Base-by-base conservation (phyloP, 179 eudicot species). In the Spergularia azorica region DNA sequence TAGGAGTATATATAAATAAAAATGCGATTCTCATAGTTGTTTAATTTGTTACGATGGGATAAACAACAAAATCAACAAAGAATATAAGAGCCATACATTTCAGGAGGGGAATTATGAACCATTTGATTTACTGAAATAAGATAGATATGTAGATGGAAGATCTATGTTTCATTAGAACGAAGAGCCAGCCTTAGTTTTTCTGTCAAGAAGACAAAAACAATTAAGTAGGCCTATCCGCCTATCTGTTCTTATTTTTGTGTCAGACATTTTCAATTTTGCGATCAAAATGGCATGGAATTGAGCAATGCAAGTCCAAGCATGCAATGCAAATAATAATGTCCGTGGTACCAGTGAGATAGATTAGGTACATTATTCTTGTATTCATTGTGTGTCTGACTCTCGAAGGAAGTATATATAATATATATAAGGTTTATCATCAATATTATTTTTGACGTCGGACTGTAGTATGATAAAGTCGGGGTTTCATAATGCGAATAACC, bases 171-270 rank as follows among this genome's bases (percentile, higher is more conserved):
- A 7, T 43, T 43, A 3, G 67, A 5, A 11, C 21, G 41, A 26
- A 54, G 58, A 54, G 58, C 58, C 16, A 54, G 9, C 67, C 36
- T 38, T 67, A 55, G 72, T 43, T 67, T 8, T 41, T 18, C 39
- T 67, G 65, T 41, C 73, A 54, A 59, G 55, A 75, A 75, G 78
- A 75, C 72, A 66, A 76, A 65, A 26, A 63, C 54, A 64, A 54
- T 64, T 65, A 75, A 75, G 46, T 21, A 62, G 50, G 32, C 32
- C 32, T 26, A 26, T 26, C 32, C 32, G 32, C 9, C 32, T 43
- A 43, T 5, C 6, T 36, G 55, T 58, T 13, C 20, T 39, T 69
- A 26, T 14, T 48, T 52, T 51, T 21, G 9, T 9, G 32, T 1
- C 32, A 26, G 32, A 26, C 32, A 26, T 26, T 26, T 26, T 26